Conservation (phyloP, 345 rosid genomes). For the Populus alba region DNA sequence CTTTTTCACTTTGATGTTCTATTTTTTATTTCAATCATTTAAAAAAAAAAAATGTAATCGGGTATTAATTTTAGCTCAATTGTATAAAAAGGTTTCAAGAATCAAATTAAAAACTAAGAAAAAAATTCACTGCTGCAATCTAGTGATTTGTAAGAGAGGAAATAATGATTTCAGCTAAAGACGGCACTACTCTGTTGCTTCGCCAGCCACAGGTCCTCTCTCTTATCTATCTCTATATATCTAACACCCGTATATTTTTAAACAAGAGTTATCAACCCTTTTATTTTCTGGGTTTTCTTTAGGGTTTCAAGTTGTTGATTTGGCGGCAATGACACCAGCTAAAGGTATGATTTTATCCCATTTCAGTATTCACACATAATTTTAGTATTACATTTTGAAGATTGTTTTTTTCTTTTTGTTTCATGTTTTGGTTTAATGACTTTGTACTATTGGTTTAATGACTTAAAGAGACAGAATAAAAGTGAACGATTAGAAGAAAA, state of each 20-base stretch:
- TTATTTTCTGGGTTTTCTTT: not conserved
- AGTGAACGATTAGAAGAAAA: not conserved
- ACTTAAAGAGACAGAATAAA: not conserved
- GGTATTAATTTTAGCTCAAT: too few species aligned
- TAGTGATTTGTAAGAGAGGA: too few species aligned
- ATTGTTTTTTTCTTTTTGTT: not conserved
- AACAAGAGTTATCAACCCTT: not conserved
- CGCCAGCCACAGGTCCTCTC: constrained; percentile 28
- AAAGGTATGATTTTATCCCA: constrained; percentile 15
- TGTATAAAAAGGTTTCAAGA: too few species aligned
- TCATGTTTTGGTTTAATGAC: not conserved
- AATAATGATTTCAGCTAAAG: constrained; percentile 4
- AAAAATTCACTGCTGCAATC: too few species aligned
- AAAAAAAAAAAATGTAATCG: too few species aligned
- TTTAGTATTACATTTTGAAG: too few species aligned
- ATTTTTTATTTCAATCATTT: too few species aligned
- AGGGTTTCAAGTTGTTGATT: constrained; percentile 8
- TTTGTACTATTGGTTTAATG: not conserved
- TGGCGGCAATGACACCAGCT: constrained; percentile 20
- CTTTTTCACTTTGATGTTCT: too few species aligned
- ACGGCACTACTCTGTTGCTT: constrained; percentile 12
- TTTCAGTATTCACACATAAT: not conserved
- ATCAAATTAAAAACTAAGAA: too few species aligned
- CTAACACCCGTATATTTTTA: not conserved
- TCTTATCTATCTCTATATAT: not conserved